A percentile compares a stretch with the other conserved stretches of the same genome.
These are phyloP conservation scores for Yarrowia galli DNA, from an alignment of 1,139 yeast species.

Conservation along the genomic window DNA sequence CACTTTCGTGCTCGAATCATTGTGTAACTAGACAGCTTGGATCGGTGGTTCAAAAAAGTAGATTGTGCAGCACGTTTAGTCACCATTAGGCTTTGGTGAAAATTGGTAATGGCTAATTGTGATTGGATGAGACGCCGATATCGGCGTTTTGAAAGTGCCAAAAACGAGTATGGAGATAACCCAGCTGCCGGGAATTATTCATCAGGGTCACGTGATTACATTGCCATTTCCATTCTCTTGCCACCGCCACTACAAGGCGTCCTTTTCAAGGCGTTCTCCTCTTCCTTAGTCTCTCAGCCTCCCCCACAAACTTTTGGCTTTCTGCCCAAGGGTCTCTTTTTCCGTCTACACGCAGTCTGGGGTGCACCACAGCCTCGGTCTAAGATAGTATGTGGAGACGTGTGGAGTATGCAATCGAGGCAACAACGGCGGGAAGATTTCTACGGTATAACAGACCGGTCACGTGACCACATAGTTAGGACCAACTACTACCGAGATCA, in stretches of 20 bases:
- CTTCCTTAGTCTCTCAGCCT: not conserved
- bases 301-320: conserved; percentile 14
- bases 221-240: not conserved
- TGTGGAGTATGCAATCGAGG: too few species aligned
- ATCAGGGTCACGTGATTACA: not conserved
- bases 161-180: too few species aligned
- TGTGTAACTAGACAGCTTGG: conserved; percentile 10
- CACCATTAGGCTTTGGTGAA: conserved; percentile 32
- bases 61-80: conserved; percentile 25
- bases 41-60: conserved; percentile 5
- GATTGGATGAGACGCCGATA: conserved; percentile 29
- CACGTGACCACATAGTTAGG: too few species aligned
- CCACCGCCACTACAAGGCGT: conserved; percentile 1
- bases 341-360: conserved; percentile 5
- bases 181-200: not conserved
- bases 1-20: conserved; percentile 38
- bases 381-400: too few species aligned
- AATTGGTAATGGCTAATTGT: conserved; percentile 9
- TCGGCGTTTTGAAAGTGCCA: not conserved
- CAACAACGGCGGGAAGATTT: too few species aligned
- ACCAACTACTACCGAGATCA: too few species aligned
- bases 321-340: not conserved
- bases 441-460: too few species aligned
- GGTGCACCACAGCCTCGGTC: conserved; percentile 11
- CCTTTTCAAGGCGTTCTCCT: too few species aligned